Evolutionary conservation across 2,329 filamentous ascomycete species (phyloP), one percentile per base, ranked within the genome.

Genomic region (Pestalotiopsis fici): DNA sequence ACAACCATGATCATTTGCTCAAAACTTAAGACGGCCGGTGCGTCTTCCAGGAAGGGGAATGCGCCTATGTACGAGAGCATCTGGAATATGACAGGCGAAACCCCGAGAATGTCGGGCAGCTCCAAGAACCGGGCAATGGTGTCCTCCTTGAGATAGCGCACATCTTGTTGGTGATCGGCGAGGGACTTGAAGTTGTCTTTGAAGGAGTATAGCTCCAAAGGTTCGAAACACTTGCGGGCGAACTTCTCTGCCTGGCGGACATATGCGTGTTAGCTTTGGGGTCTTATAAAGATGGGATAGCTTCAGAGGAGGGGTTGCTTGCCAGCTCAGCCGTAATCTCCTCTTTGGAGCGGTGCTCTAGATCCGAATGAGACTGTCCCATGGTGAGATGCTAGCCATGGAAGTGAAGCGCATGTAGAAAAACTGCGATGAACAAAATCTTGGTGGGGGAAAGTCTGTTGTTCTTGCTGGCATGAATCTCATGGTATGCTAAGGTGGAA

Each of bases 1-100:
- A 94, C 85, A 1, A 92, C 90, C 81, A 93, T 92, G 67, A 94
- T 84, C 78, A 93, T 81, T 72, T 90, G 89, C 68, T 92, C 88
- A 56, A 91, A 86, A 9, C 91, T 90, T 61, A 94, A 78, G 2
- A 93, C 89, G 2, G 86, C 90, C 0, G 92, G 92, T 0, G 91
- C 91, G 73, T 93, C 88, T 64, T 87, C 85, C 2, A 92, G 83
- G 70, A 93, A 93, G 0, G 92, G 92, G 68, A 94, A 94, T 0
- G 91, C 89, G 37, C 90, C 92, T 1, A 93, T 82, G 71, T 90
- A 92, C 4, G 89, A 90, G 2, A 90, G 77, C 85, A 93, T 91
- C 73, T 92, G 90, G 74, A 92, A 93, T 59, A 94, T 74, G 56
- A 94, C 85, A 2, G 90, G 86, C 3, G 90, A 91, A 7, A 87